These are phyloP conservation scores for Tylopilus felleus DNA, from an alignment of 768 basidiomycete species.

Conservation along the genomic window DNA sequence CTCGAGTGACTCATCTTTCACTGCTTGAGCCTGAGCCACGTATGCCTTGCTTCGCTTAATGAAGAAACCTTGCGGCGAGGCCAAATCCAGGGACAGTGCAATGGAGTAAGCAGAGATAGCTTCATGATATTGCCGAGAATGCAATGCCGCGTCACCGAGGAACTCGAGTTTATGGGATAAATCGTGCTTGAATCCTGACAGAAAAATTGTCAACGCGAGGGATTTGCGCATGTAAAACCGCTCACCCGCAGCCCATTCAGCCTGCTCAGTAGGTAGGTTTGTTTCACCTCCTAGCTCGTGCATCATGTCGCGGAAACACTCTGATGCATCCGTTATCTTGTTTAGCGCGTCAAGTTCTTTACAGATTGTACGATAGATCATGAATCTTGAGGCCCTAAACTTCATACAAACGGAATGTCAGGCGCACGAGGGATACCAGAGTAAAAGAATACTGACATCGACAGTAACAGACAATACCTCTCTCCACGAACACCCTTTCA, in stretches of 20 bases:
- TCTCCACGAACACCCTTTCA: neutral
- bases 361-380: neutral
- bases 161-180: neutral
- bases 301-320: neutral
- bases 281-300: neutral
- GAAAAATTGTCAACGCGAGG: neutral
- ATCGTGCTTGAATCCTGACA: neutral
- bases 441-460: neutral
- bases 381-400: neutral
- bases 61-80: neutral
- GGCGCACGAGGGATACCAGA: no score
- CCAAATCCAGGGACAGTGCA: neutral
- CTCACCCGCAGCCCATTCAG: neutral
- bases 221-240: neutral
- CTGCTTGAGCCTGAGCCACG: neutral
- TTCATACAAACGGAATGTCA: neutral
- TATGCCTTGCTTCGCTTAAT: neutral
- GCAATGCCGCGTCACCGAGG: neutral
- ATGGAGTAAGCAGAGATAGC: neutral
- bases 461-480: neutral
- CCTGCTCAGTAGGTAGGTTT: neutral
- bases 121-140: neutral
- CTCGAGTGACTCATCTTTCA: neutral
- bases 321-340: neutral
- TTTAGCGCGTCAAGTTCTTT: neutral